phyloP scores from a whole-genome alignment of 2,329 filamentous ascomycete genomes.

The Aureobasidium vineae region DNA sequence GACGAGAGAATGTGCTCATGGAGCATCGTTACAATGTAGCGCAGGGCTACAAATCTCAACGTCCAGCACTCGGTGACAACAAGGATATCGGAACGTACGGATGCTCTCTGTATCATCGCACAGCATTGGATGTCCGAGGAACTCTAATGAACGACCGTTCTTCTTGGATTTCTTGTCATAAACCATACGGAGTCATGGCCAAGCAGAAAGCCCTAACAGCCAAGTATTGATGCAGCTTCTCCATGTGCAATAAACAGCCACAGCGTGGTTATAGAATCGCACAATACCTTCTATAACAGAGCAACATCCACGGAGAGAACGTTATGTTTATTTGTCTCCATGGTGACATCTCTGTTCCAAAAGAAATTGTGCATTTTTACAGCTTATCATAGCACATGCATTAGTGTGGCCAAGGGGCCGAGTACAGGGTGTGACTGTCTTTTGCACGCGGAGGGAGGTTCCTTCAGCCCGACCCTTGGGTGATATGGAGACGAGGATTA shows the following conservation, averaged over 20 bases:
- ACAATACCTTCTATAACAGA: not conserved
- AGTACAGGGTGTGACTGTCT: not conserved
- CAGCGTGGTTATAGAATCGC: too few relatives aligned
- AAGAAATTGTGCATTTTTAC: not conserved
- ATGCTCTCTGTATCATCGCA: not conserved
- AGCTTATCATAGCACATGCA: not conserved
- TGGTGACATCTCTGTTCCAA: not conserved
- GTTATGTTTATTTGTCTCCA: too few relatives aligned
- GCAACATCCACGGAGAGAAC: not conserved
- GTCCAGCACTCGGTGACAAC: not conserved
- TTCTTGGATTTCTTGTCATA: not conserved
- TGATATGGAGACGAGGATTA: not conserved
- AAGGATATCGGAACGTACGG: not conserved
- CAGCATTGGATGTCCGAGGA: not conserved
- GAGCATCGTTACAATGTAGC: not conserved
- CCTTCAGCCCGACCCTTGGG: too few relatives aligned
- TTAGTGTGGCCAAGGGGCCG: not conserved
- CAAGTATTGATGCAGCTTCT: not conserved
- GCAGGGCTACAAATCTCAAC: not conserved
- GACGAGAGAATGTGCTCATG: not conserved
- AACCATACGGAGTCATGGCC: not conserved
- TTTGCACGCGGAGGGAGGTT: too few relatives aligned
- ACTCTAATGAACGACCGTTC: not conserved
- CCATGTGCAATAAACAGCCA: too few relatives aligned
- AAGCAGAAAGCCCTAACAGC: not conserved